Evolutionary conservation across 2,329 filamentous ascomycete genomes (phyloP).

Genomic region (Dactylellina drechsleri): DNA sequence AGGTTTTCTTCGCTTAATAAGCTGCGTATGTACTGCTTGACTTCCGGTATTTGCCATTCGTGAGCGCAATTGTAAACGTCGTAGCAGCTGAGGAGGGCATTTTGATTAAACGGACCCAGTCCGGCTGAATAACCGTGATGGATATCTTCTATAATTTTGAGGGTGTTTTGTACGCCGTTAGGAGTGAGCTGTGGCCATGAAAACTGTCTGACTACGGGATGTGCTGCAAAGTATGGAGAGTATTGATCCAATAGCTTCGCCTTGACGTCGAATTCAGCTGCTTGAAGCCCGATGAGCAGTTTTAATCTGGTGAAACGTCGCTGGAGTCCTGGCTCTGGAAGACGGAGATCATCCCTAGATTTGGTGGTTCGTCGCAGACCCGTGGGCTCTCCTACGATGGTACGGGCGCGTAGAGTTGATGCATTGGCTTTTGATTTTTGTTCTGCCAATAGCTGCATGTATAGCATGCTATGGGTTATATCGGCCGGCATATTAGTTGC

Average conservation of each 20-base stretch:
- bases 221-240: constrained; percentile 11
- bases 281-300: constrained; percentile 15
- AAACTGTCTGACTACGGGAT: neutral
- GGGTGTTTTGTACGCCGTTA: constrained; percentile 12
- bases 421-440: too few relatives aligned
- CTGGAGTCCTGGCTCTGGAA: neutral
- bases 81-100: constrained; percentile 17
- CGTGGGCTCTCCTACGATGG: too few relatives aligned
- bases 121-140: neutral
- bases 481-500: too few relatives aligned
- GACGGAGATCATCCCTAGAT: neutral
- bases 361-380: neutral
- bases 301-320: constrained; percentile 1
- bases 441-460: too few relatives aligned
- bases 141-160: constrained; percentile 6
- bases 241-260: constrained; percentile 12
- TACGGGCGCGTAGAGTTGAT: too few relatives aligned
- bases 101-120: neutral
- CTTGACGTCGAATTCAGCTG: constrained; percentile 5
- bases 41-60: constrained; percentile 16
- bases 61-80: constrained; percentile 32
- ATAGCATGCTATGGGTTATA: too few relatives aligned
- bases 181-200: constrained; percentile 20
- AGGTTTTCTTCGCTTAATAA: constrained; percentile 5
- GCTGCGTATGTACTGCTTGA: constrained; percentile 20